A percentile compares a stretch with the other conserved stretches of the same genome.
Conservation (phyloP, 2,329 filamentous ascomycete species). For the Fusarium concolor region DNA sequence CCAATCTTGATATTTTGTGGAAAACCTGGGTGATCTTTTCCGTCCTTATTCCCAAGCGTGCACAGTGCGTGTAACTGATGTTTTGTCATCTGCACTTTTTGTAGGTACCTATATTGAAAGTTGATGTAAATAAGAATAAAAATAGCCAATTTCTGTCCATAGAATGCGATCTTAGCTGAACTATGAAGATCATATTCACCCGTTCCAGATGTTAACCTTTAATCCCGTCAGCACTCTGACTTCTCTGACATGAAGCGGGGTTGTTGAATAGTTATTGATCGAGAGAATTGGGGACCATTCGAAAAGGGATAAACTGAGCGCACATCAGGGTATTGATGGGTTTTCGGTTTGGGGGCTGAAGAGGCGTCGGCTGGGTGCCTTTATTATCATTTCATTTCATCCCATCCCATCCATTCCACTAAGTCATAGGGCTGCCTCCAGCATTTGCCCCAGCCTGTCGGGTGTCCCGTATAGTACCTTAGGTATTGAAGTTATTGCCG, state of each 20-base stretch:
- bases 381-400: not conserved
- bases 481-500: conserved; percentile 13
- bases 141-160: not conserved
- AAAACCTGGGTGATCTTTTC: conserved; percentile 23
- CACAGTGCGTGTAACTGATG: conserved; percentile 30
- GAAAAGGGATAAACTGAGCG: conserved; percentile 16
- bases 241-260: conserved; percentile 11
- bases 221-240: conserved; percentile 13
- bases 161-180: not conserved
- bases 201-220: no score
- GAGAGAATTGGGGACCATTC: conserved; percentile 3
- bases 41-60: not conserved
- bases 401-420: no score
- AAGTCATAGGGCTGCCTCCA: no score
- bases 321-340: conserved; percentile 1
- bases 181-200: no score
- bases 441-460: no score
- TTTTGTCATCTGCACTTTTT: not conserved
- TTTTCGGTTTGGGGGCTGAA: not conserved
- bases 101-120: not conserved
- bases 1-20: conserved; percentile 16
- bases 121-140: not conserved
- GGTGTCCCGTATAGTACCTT: no score
- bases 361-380: not conserved
- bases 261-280: not conserved